Conservation (phyloP, 208 protist genomes). For the Vickermania spadyakhi region DNA sequence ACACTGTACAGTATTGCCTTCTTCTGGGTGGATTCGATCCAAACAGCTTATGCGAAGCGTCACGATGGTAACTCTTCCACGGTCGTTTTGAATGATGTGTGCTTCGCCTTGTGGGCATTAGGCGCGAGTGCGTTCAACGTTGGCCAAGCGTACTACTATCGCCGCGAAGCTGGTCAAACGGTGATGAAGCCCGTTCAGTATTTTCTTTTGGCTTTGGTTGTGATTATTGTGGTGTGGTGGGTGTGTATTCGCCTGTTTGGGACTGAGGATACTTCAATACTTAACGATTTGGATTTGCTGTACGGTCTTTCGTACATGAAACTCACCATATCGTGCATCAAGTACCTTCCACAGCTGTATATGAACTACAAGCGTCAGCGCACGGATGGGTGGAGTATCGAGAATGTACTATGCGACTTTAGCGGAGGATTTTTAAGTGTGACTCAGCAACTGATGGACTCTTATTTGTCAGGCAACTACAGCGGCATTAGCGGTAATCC, state of each 20-base stretch:
- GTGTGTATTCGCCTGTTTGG: not conserved
- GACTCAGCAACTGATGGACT: constrained; percentile 37
- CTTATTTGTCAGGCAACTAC: constrained; percentile 26
- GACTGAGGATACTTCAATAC: not conserved
- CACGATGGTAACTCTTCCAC: constrained; percentile 18
- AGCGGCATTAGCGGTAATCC: constrained; percentile 37
- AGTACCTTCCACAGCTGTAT: constrained; percentile 66
- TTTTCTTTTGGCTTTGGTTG: constrained; percentile 8
- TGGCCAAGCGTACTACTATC: constrained; percentile 33
- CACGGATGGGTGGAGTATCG: constrained; percentile 57
- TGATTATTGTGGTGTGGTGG: constrained; percentile 8
- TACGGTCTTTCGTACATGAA: constrained; percentile 42
- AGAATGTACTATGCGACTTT: constrained; percentile 60
- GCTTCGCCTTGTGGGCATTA: constrained; percentile 52
- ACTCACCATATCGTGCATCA: constrained; percentile 36
- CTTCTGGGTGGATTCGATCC: constrained; percentile 22
- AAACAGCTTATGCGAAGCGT: constrained; percentile 24
- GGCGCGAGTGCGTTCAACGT: constrained; percentile 27
- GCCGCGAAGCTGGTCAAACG: constrained; percentile 22
- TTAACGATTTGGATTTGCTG: constrained; percentile 23
- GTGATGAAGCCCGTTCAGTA: constrained; percentile 9
- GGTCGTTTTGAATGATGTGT: constrained; percentile 59
- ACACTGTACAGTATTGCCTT: constrained; percentile 34
- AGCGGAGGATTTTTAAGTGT: constrained; percentile 36
- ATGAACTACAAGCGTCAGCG: constrained; percentile 43